Base-by-base conservation (phyloP, 148 eudicot genomes). In the Rheum nobile region DNA sequence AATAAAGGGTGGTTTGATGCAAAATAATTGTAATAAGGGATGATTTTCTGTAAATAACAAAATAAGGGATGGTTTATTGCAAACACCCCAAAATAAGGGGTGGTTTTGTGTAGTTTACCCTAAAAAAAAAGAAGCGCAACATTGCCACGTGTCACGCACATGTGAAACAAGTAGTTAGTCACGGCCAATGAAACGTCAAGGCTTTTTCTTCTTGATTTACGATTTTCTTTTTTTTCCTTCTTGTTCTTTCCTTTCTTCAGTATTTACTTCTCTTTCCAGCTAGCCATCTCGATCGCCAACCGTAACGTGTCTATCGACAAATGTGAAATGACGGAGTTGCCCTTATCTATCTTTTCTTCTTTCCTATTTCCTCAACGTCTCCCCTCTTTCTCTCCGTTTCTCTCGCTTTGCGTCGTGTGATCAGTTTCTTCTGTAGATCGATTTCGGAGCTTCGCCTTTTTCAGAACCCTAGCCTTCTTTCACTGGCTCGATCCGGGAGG, bases 111-210 rank as follows among this genome's bases (percentile, higher is more conserved):
- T n/a, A n/a, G n/a, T n/a, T n/a, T n/a, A n/a, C n/a, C n/a, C n/a
- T n/a, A n/a, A n/a, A n/a, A n/a, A n/a, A n/a, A n/a, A n/a, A n/a
- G n/a, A n/a, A n/a, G n/a, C n/a, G n/a, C n/a, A n/a, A n/a, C n/a
- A 42, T 7, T 1, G 39, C 44, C 81, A 81, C 77, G 82, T 79
- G 79, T 26, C 76, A 26, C 43, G 43, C 35, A 52, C 77, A 19
- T 12, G 67, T 59, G 67, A 59, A 59, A 59, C 34, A 75, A 52
- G 72, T 75, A 72, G 69, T 68, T 61, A 10, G 19, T 67, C 43
- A 42, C 28, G 38, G 72, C 72, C 72, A 43, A 75, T 63, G 31
- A 61, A 34, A 67, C 38, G 63, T 76, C 79, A 41, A 68, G 77
- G 34, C 39, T 38, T 67, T 76, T 13, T 32, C 39, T 7, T 65